These are phyloP conservation scores for Aegilops tauschii DNA, from an alignment of 176 grass and related monocot species.

Conservation along the genomic window DNA sequence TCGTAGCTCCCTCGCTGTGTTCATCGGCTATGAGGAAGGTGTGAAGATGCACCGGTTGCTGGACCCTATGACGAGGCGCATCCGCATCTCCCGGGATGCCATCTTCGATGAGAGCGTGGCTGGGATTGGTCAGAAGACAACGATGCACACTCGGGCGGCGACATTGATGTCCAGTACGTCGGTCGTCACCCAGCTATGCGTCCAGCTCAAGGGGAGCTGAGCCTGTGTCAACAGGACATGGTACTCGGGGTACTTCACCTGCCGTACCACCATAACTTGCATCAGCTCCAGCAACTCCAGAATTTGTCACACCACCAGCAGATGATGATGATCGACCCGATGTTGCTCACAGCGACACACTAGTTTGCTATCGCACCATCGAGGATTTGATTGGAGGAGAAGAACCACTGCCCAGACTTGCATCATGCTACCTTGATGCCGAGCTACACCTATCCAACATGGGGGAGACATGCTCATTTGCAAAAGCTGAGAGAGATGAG, in stretches of 20 bases:
- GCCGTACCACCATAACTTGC: no score
- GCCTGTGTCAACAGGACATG: neutral
- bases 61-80: neutral
- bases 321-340: neutral
- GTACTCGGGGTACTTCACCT: no score
- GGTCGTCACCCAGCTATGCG: no score
- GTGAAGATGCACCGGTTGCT: neutral
- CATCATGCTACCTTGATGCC: no score
- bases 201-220: neutral
- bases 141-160: fast-evolving
- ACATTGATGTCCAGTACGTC: neutral
- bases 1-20: neutral
- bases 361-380: no score
- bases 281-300: neutral
- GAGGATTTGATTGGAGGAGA: no score
- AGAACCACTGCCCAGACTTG: no score
- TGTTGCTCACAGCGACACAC: neutral
- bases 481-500: no score
- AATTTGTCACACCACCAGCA: neutral
- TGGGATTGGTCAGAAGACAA: neutral
- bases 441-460: no score
- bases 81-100: neutral
- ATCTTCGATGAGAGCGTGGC: neutral
- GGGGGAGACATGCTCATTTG: no score
- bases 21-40: neutral